phyloP scores from a whole-genome alignment of 1,139 yeast species.

The Suhomyces bribrorum region DNA sequence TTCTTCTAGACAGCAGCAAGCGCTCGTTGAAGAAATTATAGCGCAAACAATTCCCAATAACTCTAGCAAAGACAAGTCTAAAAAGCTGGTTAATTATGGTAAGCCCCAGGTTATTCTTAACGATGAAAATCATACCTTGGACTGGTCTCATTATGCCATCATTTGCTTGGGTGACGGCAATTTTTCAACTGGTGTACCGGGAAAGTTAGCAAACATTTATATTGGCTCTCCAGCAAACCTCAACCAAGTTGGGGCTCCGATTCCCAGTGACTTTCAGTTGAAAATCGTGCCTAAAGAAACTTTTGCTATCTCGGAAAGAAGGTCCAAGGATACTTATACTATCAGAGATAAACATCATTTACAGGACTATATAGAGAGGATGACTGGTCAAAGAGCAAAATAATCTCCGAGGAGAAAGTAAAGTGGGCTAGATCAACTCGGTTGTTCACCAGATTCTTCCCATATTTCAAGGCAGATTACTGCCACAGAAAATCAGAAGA shows the following conservation, averaged over 20 bases:
- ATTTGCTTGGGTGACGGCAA: slow-evolving; percentile 7
- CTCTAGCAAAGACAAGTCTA: neutral
- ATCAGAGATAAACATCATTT: slow-evolving; percentile 14
- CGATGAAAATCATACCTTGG: slow-evolving; percentile 8
- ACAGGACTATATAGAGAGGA: slow-evolving; percentile 13
- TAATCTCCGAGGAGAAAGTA: too few relatives aligned
- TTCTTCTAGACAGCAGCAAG: slow-evolving; percentile 39
- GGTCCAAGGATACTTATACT: slow-evolving; percentile 3
- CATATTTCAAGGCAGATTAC: too few relatives aligned
- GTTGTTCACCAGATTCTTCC: too few relatives aligned
- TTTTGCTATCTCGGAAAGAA: slow-evolving; percentile 5
- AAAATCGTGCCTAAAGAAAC: slow-evolving; percentile 14
- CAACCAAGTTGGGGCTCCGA: slow-evolving; percentile 8
- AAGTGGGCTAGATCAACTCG: too few relatives aligned
- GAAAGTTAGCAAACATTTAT: slow-evolving; percentile 16
- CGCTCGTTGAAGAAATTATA: slow-evolving; percentile 26
- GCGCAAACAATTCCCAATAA: slow-evolving; percentile 3
- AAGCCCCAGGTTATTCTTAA: slow-evolving; percentile 14
- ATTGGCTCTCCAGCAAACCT: slow-evolving; percentile 11
- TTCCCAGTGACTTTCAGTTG: slow-evolving; percentile 6
- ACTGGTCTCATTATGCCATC: slow-evolving; percentile 17
- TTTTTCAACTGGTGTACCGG: slow-evolving; percentile 9
- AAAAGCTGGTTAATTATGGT: slow-evolving; percentile 11
- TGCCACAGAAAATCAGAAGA: too few relatives aligned
- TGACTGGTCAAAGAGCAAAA: slow-evolving; percentile 8